Evolutionary conservation across 768 basidiomycete genomes (phyloP).

Genomic region (Antrodiella citrinella): DNA sequence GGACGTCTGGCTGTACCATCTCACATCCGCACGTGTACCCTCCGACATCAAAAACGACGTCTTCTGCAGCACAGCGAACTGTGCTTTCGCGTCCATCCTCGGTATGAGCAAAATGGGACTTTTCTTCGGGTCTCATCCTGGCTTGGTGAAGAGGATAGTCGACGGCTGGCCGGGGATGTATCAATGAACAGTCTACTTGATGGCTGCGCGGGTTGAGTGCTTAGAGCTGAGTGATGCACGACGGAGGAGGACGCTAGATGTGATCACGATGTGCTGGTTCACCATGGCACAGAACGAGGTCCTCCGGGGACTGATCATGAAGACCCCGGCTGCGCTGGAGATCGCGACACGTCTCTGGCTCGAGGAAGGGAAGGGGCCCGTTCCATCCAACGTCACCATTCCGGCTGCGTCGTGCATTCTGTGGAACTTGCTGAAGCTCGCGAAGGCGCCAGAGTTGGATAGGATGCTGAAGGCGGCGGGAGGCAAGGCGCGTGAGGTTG

Average conservation of each 20-base stretch:
- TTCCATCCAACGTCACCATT: conserved; percentile 14
- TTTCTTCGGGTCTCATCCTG: conserved; percentile 14
- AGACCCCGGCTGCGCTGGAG: conserved; percentile 26
- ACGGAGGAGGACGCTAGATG: conserved; percentile 20
- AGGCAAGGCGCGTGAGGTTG: conserved; percentile 21
- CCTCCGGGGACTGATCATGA: conserved; percentile 22
- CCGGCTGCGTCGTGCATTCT: conserved; percentile 25
- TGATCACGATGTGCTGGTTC: conserved; percentile 24
- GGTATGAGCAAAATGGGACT: conserved; percentile 25
- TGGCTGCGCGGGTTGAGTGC: conserved; percentile 18
- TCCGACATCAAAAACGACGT: neutral
- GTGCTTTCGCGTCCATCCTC: conserved; percentile 26
- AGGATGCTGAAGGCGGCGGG: conserved; percentile 23
- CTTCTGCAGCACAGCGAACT: conserved; percentile 13
- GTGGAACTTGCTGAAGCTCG: conserved; percentile 21
- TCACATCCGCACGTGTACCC: conserved; percentile 16
- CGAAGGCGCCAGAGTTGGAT: conserved; percentile 17
- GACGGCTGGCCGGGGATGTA: conserved; percentile 29
- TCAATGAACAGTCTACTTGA: conserved; percentile 30
- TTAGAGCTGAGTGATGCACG: conserved; percentile 10
- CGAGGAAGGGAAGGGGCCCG: conserved; percentile 21
- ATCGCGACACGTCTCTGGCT: conserved; percentile 29
- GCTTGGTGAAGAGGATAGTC: conserved; percentile 17
- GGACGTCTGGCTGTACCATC: conserved; percentile 24
- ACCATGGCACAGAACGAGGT: conserved; percentile 21